Conservation (phyloP, 2,329 filamentous ascomycete genomes). For the Cytospora mali region DNA sequence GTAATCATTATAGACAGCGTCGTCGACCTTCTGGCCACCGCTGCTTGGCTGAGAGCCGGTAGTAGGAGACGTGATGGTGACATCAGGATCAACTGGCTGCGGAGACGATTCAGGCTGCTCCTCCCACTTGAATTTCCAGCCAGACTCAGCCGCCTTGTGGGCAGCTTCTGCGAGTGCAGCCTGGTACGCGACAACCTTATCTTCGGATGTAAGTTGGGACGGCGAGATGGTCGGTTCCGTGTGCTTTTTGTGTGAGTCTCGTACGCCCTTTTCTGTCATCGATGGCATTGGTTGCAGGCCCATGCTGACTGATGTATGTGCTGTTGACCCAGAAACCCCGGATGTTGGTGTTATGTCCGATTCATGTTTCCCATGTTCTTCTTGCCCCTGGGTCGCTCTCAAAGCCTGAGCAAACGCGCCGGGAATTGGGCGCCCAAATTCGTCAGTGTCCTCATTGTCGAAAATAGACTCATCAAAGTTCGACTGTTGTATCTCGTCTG, state of each 20-base stretch:
- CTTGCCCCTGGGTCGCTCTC: slow-evolving; percentile 40
- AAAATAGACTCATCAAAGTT: slow-evolving; percentile 75
- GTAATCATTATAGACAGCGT: slow-evolving; percentile 55
- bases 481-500: slow-evolving; percentile 54
- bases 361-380: slow-evolving; percentile 45
- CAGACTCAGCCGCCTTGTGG: slow-evolving; percentile 72
- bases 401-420: slow-evolving; percentile 59
- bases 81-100: slow-evolving; percentile 35
- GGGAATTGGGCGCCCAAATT: slow-evolving; percentile 62
- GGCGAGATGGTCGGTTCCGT: slow-evolving; percentile 17
- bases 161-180: slow-evolving; percentile 82
- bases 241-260: slow-evolving; percentile 26
- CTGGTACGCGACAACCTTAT: slow-evolving; percentile 68
- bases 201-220: slow-evolving; percentile 34
- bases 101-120: slow-evolving; percentile 64
- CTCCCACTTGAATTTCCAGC: slow-evolving; percentile 48
- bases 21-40: slow-evolving; percentile 28
- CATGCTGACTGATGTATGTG: slow-evolving; percentile 53
- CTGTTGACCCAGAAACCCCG: slow-evolving; percentile 53
- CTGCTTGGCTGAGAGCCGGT: slow-evolving; percentile 36
- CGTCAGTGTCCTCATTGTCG: slow-evolving; percentile 66
- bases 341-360: slow-evolving; percentile 53
- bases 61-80: slow-evolving; percentile 41
- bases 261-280: slow-evolving; percentile 23
- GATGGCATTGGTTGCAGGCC: slow-evolving; percentile 34